Percentiles rank a stretch among this genome's conserved stretches.
Conservation (phyloP, 495 filamentous ascomycete genomes). For the Talaromyces liani region DNA sequence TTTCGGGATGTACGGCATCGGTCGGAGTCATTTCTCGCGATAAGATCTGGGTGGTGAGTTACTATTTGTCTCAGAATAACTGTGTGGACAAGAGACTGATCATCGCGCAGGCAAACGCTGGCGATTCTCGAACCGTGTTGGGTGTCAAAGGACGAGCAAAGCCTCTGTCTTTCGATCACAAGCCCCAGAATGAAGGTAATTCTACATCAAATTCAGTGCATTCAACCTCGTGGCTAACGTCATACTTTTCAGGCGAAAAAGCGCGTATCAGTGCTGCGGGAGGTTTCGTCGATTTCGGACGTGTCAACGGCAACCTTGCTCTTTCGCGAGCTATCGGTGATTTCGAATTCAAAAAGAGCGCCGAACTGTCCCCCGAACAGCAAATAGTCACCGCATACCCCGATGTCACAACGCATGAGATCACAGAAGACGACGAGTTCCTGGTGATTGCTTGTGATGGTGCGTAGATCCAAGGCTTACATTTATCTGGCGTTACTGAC, state of each 20-base stretch:
- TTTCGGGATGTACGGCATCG: slow-evolving; percentile 94
- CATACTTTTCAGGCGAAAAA: slow-evolving; percentile 67
- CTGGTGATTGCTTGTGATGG: slow-evolving; percentile 95
- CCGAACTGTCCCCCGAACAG: slow-evolving; percentile 88
- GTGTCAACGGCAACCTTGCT: slow-evolving; percentile 97
- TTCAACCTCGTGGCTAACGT: not conserved
- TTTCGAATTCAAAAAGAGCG: slow-evolving; percentile 99
- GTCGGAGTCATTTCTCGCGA: slow-evolving; percentile 79
- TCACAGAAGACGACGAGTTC: slow-evolving; percentile 93
- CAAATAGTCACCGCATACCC: slow-evolving; percentile 97
- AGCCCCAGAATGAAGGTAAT: slow-evolving; percentile 94
- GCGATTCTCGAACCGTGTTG: slow-evolving; percentile 88
- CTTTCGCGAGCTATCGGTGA: slow-evolving; percentile 95
- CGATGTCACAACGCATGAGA: slow-evolving; percentile 83
- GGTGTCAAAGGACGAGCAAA: slow-evolving; percentile 96
- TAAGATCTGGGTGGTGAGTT: slow-evolving; percentile 86
- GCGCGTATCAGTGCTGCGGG: slow-evolving; percentile 91
- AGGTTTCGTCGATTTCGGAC: slow-evolving; percentile 96
- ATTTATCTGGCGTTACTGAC: not conserved
- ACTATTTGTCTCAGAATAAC: slow-evolving; percentile 15
- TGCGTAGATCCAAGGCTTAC: slow-evolving; percentile 32
- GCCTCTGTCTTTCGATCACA: slow-evolving; percentile 95
- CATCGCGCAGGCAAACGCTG: slow-evolving; percentile 73
- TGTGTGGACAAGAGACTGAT: slow-evolving; percentile 9
- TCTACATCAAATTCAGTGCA: slow-evolving; percentile 4